A percentile compares a stretch with the other conserved stretches of the same genome.
Conservation (phyloP, 805 yeast genomes). For the Myxozyma vanderwaltii region DNA sequence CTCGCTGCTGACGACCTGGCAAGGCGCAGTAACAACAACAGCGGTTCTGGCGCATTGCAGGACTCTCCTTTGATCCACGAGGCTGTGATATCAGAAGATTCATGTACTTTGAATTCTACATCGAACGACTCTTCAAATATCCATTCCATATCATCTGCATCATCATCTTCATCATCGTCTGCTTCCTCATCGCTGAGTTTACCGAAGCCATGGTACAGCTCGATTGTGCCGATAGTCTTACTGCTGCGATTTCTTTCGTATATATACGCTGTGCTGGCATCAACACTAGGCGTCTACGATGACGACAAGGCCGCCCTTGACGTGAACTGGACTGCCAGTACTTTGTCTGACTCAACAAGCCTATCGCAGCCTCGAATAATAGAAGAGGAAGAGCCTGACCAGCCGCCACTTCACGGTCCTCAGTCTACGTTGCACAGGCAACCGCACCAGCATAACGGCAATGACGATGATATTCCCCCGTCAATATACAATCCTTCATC, state of each 20-base stretch:
- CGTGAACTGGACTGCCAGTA: not conserved
- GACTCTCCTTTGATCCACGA: not conserved
- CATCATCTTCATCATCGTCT: not conserved
- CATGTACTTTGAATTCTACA: no score
- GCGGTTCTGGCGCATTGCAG: slow-evolving; percentile 1
- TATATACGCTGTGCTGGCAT: slow-evolving; percentile 10
- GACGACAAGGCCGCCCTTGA: slow-evolving; percentile 9
- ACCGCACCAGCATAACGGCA: slow-evolving; percentile 13
- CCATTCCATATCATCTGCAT: not conserved
- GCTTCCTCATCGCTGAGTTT: not conserved
- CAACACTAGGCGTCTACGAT: slow-evolving; percentile 16
- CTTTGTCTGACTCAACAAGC: not conserved
- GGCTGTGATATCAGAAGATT: no score
- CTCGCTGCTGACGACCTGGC: not conserved
- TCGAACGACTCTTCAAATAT: not conserved
- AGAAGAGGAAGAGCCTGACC: slow-evolving; percentile 17
- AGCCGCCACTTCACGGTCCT: not conserved
- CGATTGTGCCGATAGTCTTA: slow-evolving; percentile 8
- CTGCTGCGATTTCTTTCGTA: slow-evolving; percentile 2
- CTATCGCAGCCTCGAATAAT: not conserved
- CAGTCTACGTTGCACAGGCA: not conserved
- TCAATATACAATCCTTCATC: slow-evolving; percentile 16
- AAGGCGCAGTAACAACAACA: not conserved
- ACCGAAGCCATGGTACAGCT: slow-evolving; percentile 9
- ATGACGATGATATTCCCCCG: slow-evolving; percentile 2